Percentiles rank a stretch among this genome's conserved stretches.
phyloP scores from a whole-genome alignment of 2,329 filamentous ascomycete species.

The Stagonosporopsis chrysanthemi region DNA sequence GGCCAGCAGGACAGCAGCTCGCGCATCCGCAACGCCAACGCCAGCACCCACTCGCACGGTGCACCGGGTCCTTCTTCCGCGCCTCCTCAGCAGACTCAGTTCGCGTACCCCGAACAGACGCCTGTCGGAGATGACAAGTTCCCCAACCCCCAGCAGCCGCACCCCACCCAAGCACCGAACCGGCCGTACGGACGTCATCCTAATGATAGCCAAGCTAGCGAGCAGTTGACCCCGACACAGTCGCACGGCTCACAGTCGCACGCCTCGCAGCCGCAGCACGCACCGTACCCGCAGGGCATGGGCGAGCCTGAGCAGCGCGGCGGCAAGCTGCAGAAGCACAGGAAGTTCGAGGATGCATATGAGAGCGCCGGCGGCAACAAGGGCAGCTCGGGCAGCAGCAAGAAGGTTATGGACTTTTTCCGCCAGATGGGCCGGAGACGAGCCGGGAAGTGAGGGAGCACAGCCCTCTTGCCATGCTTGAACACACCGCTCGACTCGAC shows the following conservation, averaged over 20 bases:
- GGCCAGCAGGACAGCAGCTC: conserved; percentile 45
- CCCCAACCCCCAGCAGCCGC: conserved; percentile 42
- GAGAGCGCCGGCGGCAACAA: conserved; percentile 62
- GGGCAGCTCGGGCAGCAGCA: conserved; percentile 70
- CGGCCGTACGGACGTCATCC: conserved; percentile 38
- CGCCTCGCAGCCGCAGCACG: conserved; percentile 32
- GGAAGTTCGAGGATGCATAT: conserved; percentile 87
- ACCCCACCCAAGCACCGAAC: conserved; percentile 37
- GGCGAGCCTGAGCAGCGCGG: conserved; percentile 39
- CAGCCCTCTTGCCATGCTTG: conserved; percentile 4
- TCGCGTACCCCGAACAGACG: conserved; percentile 35
- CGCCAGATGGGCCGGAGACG: conserved; percentile 69
- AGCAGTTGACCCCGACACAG: conserved; percentile 32
- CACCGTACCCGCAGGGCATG: conserved; percentile 53
- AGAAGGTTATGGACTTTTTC: conserved; percentile 99
- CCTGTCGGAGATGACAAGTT: conserved; percentile 48
- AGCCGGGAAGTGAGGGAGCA: conserved; percentile 13
- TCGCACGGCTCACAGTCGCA: too few relatives aligned
- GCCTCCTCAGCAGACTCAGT: conserved; percentile 48
- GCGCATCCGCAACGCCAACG: conserved; percentile 29
- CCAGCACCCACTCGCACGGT: conserved; percentile 25
- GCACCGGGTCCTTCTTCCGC: conserved; percentile 42
- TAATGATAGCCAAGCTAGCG: conserved; percentile 48
- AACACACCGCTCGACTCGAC: conserved; percentile 10
- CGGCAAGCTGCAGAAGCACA: conserved; percentile 81